A percentile compares a stretch with the other conserved stretches of the same genome.
These are phyloP conservation scores for Yamadazyma akitaensis DNA, from an alignment of 805 yeast species.

Conservation along the genomic window DNA sequence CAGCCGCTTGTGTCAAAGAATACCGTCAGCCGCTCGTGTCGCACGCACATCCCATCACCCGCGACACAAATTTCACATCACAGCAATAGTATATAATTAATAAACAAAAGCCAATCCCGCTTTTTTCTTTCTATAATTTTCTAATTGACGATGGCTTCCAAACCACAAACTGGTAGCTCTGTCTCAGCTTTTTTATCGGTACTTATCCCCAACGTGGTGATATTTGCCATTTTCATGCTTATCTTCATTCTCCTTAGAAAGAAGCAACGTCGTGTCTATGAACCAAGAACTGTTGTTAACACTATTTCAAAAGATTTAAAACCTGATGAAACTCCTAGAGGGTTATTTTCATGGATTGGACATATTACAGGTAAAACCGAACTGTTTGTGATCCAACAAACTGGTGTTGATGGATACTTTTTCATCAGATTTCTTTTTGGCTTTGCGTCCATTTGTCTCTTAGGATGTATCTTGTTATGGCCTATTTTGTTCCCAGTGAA, in stretches of 20 bases:
- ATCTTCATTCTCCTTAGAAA: slow-evolving; percentile 42
- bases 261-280: slow-evolving; percentile 47
- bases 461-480: slow-evolving; percentile 56
- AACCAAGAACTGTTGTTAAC: slow-evolving; percentile 47
- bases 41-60: slow-evolving; percentile 3
- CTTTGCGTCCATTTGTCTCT: slow-evolving; percentile 48
- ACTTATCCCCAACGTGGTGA: slow-evolving; percentile 42
- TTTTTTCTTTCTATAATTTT: background rate
- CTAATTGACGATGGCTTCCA: slow-evolving; percentile 12
- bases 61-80: slow-evolving; percentile 5
- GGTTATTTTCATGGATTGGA: slow-evolving; percentile 54
- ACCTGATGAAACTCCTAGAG: slow-evolving; percentile 43
- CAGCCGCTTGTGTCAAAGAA: background rate
- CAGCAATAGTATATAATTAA: slow-evolving; percentile 3
- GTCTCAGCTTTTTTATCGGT: slow-evolving; percentile 51
- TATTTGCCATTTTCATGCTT: slow-evolving; percentile 38
- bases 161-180: slow-evolving; percentile 15
- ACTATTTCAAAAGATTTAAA: slow-evolving; percentile 44
- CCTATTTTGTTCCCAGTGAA: slow-evolving; percentile 72
- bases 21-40: slow-evolving; percentile 3
- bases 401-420: slow-evolving; percentile 76
- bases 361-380: slow-evolving; percentile 53
- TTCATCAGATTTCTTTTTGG: slow-evolving; percentile 62
- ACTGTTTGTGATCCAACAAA: slow-evolving; percentile 60
- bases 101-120: slow-evolving; percentile 2